A percentile compares a stretch with the other conserved stretches of the same genome.
Evolutionary conservation across 1,284 basidiomycete genomes (phyloP).

Genomic region (Cryptococcus sp.): DNA sequence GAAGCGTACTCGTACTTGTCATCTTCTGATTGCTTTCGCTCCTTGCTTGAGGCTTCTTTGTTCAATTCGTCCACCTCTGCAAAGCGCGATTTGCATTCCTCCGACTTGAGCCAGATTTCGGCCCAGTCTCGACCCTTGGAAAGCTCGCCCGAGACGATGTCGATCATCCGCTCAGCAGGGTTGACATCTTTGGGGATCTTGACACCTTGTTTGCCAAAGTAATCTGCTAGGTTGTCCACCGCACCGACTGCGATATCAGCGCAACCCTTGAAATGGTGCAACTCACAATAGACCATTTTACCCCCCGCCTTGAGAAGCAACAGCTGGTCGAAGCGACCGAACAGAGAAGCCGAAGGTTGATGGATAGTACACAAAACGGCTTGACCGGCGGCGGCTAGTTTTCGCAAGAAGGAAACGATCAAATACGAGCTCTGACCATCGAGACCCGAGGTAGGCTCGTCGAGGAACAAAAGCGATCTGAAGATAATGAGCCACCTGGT

Average conservation of each 20-base stretch:
- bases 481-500: too few species aligned
- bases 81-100: constrained; percentile 50
- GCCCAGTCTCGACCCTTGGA: constrained; percentile 65
- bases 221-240: constrained; percentile 55
- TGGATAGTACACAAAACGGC: constrained; percentile 45
- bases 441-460: constrained; percentile 56
- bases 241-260: constrained; percentile 49
- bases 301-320: constrained; percentile 55
- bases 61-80: constrained; percentile 54
- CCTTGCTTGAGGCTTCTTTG: constrained; percentile 17
- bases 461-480: constrained; percentile 55
- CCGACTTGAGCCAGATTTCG: constrained; percentile 64
- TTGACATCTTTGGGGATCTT: constrained; percentile 55
- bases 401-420: constrained; percentile 59
- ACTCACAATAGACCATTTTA: constrained; percentile 55
- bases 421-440: constrained; percentile 61
- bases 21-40: constrained; percentile 9
- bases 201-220: constrained; percentile 56
- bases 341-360: constrained; percentile 41
- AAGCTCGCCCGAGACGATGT: constrained; percentile 45
- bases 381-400: constrained; percentile 76
- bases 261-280: not conserved
- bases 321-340: constrained; percentile 56
- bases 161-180: constrained; percentile 56
- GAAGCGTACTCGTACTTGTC: constrained; percentile 45